Percentiles rank a stretch among this genome's conserved stretches.
These are phyloP conservation scores for Mycena indigotica DNA, from an alignment of 768 basidiomycete species.

Conservation along the genomic window DNA sequence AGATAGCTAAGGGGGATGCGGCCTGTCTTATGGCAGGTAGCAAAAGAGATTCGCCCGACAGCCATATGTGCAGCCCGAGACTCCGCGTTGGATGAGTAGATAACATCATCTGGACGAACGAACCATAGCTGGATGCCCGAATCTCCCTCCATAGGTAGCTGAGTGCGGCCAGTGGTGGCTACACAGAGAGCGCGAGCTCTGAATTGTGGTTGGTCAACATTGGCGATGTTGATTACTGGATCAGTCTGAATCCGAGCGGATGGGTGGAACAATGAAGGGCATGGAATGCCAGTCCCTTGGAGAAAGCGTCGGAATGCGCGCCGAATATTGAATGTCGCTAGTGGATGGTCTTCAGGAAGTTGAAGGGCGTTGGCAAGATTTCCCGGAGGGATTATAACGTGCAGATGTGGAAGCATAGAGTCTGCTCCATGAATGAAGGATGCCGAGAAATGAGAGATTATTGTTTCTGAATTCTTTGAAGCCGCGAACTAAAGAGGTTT, in stretches of 20 bases:
- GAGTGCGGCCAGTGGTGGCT: slow-evolving; percentile 1
- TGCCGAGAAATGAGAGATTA: background rate
- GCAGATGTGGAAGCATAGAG: background rate
- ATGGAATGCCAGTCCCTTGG: background rate
- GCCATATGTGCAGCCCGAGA: background rate
- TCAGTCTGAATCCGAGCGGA: background rate
- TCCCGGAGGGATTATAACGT: background rate
- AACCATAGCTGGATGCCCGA: background rate
- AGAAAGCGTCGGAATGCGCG: background rate
- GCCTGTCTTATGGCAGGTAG: slow-evolving; percentile 1
- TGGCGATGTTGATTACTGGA: background rate
- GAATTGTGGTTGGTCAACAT: background rate
- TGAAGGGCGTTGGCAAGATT: background rate
- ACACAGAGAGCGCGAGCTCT: background rate
- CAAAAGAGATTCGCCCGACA: slow-evolving; percentile 3
- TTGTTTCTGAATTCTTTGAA: background rate
- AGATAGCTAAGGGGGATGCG: slow-evolving; percentile 7
- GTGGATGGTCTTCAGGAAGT: background rate
- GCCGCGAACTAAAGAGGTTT: background rate
- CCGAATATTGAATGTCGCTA: background rate
- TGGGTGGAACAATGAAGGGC: background rate
- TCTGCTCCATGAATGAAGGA: background rate
- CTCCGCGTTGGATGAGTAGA: background rate
- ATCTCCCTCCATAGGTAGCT: slow-evolving; percentile 3
- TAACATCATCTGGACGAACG: slow-evolving; percentile 4